Base-by-base conservation (phyloP, 352 stramenopile genomes). In the Pythium sp. region DNA sequence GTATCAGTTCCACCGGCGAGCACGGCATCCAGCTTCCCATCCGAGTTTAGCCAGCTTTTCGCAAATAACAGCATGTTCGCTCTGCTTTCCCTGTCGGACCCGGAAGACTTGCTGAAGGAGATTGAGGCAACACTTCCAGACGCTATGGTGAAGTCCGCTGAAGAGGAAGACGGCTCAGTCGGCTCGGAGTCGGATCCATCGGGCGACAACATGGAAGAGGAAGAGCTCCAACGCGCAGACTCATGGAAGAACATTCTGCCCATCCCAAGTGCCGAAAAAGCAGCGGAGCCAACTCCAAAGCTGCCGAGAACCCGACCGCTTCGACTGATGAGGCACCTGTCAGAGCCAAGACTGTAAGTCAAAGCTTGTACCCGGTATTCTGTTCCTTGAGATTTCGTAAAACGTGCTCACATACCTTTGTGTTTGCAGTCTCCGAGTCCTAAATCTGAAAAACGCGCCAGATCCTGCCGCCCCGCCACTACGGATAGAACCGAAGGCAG, bases 151-250 rank as follows among this genome's bases (percentile, higher is more conserved):
- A 78, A 86, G 22, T 65, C 24, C 24, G 70, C 71, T 22, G 76
- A 85, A 53, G 78, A 32, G 30, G 30, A 90, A 53, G 79, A 85
- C 36, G 78, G 58, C 30, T 92, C 83, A 0, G 68, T 72, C 5
- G 82, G 86, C 34, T 91, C 84, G 5, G 84, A 94, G 58, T 92
- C 86, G 0, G 85, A 94, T 61, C 84, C 82, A 20, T 93, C 84
- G 1, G 81, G 77, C 1, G 82, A 92, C 65, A 84, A 90, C 69
- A 88, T 84, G 69, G 86, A 91, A 51, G 70, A 82, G 51, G 72
- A 81, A n/a, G 77, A 82, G 43, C 72, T 86, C 7, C 67, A 74
- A 15, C 73, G 72, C 36, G 58, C 59, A 22, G 5, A 55, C 3
- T 56, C 59, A 3, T 70, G 65, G 65, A 56, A 30, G n/a, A 60